Base-by-base conservation (phyloP, 1,139 yeast species). In the Fermentozyma sake region DNA sequence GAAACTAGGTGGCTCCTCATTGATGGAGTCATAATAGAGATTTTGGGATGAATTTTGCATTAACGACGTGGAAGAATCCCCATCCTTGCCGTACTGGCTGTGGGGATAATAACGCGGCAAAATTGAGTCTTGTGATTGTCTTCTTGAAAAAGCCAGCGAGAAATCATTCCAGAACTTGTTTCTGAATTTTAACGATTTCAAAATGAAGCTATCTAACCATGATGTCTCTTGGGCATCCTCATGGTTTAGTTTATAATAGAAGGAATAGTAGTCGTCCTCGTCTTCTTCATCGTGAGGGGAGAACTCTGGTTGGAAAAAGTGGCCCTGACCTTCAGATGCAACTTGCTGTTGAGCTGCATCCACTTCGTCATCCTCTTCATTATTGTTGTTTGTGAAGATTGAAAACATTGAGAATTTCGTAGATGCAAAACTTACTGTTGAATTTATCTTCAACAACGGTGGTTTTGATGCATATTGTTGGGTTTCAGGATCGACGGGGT, bases 1-100 rank as follows among this genome's bases (percentile, higher is more conserved):
- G 28, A 35, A 41, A 7, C 24, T 22, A 6, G 57, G 47, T 10
- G 51, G 51, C 20, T 57, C 62, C 19, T 57, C 63, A 34, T 59
- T 56, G 19, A 60, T 48, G 7, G 67, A 58, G 37, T 58, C 62
- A 29, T 61, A 60, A 19, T 48, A 31, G 7, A 30, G 22, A 21
- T 16, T 19, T 6, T 27, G 26, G 21, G 21, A 7, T n/a, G n/a
- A n/a, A n/a, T n/a, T n/a, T n/a, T n/a, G n/a, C n/a, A n/a, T n/a
- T n/a, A n/a, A n/a, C n/a, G n/a, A n/a, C n/a, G n/a, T n/a, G n/a
- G n/a, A n/a, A n/a, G n/a, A n/a, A n/a, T n/a, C n/a, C n/a, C n/a
- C n/a, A n/a, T n/a, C n/a, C n/a, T n/a, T n/a, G n/a, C n/a, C n/a
- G n/a, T n/a, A n/a, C n/a, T n/a, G n/a, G n/a, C n/a, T n/a, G n/a